Evolutionary conservation across 2,329 filamentous ascomycete genomes (phyloP).

Genomic region (Sphaerulina populicola): DNA sequence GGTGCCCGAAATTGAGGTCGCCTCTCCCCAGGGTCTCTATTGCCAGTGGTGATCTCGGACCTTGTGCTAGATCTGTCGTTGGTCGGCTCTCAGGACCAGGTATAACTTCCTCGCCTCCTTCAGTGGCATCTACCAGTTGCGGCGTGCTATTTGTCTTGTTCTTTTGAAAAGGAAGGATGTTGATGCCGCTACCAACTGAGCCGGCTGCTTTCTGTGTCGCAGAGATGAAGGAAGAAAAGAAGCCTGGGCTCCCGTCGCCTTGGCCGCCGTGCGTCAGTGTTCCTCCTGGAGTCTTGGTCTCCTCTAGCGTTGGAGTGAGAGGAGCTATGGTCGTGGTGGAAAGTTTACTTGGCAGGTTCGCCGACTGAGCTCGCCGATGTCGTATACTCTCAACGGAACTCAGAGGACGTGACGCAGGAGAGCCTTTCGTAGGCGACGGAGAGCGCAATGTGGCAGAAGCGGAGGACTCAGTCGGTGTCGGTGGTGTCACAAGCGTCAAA

Average conservation of each 20-base stretch:
- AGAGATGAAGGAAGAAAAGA: slow-evolving; percentile 90
- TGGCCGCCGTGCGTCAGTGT: slow-evolving; percentile 40
- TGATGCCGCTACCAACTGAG: slow-evolving; percentile 64
- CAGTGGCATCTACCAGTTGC: slow-evolving; percentile 11
- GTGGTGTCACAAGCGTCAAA: slow-evolving; percentile 55
- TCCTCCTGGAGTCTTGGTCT: slow-evolving; percentile 51
- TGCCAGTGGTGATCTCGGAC: slow-evolving; percentile 58
- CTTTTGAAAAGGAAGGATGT: slow-evolving; percentile 46
- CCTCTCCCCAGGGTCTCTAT: slow-evolving; percentile 84
- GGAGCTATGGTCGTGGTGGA: slow-evolving; percentile 66
- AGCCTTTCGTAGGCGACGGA: slow-evolving; percentile 40
- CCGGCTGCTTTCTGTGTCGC: slow-evolving; percentile 87
- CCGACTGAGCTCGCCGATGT: slow-evolving; percentile 29
- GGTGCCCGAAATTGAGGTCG: slow-evolving; percentile 77
- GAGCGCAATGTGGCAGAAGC: slow-evolving; percentile 18
- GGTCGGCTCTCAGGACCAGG: slow-evolving; percentile 22
- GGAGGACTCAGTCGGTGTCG: slow-evolving; percentile 48
- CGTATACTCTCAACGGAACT: slow-evolving; percentile 29
- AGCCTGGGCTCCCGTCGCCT: slow-evolving; percentile 48
- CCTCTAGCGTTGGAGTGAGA: slow-evolving; percentile 69
- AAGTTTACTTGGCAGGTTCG: slow-evolving; percentile 65
- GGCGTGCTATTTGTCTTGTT: slow-evolving; percentile 33
- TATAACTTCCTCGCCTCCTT: slow-evolving; percentile 38
- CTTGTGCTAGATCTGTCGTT: slow-evolving; percentile 39
- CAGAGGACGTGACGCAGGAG: slow-evolving; percentile 17